Evolutionary conservation across 495 filamentous ascomycete species (phyloP).

Genomic region (Hypoxylon fuscum): DNA sequence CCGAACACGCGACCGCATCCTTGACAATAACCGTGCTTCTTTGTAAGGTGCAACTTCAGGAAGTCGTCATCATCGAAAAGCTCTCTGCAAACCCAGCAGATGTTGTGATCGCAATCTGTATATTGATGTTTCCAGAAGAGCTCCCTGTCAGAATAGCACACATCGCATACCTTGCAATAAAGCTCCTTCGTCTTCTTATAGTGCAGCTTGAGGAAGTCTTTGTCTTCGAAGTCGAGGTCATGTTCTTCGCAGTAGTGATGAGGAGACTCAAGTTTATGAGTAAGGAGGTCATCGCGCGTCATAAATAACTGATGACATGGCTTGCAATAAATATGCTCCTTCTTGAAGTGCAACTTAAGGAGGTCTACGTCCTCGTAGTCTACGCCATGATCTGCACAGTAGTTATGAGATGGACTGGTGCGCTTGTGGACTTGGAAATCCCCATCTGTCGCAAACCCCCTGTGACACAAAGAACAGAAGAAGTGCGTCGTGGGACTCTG

Average conservation of each 20-base stretch:
- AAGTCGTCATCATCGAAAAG: too few species aligned
- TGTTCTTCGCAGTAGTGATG: neutral
- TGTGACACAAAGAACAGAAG: neutral
- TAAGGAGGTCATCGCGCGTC: neutral
- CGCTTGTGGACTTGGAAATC: slow-evolving; percentile 1
- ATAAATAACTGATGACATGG: neutral
- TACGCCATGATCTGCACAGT: neutral
- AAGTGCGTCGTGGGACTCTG: slow-evolving; percentile 2
- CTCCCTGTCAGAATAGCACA: too few species aligned
- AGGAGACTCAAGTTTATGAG: neutral
- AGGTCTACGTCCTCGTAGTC: slow-evolving; percentile 1
- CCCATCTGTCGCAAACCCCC: neutral
- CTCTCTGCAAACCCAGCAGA: too few species aligned
- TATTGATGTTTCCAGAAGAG: too few species aligned
- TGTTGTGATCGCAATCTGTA: too few species aligned
- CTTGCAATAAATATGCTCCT: slow-evolving; percentile 6
- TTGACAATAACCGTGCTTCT: too few species aligned
- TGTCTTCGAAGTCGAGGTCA: too few species aligned
- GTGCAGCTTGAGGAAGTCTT: too few species aligned
- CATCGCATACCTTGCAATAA: too few species aligned
- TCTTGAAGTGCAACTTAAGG: neutral
- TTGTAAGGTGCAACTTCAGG: too few species aligned
- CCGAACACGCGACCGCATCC: too few species aligned
- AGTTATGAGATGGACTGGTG: neutral
- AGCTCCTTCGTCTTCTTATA: too few species aligned